Base-by-base conservation (phyloP, 495 filamentous ascomycete genomes). In the Choiromyces venosus region DNA sequence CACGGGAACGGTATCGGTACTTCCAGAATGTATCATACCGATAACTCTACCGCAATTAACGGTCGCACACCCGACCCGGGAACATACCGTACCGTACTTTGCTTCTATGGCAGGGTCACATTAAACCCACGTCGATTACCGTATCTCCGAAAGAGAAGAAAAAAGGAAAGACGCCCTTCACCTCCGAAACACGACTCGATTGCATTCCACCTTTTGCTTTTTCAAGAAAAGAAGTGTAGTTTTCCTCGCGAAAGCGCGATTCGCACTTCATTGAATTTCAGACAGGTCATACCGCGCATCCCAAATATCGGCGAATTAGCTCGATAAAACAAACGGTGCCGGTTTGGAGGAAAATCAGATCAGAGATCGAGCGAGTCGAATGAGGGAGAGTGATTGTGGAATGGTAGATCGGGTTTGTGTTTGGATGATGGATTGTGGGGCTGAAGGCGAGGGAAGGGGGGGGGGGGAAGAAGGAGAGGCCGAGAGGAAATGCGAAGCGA, bases 331-430 rank as follows among this genome's bases (percentile, higher is more conserved):
- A 12, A 42, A 42, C 40, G 40, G 40, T 12, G 40, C 14, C 18
- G 14, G 40, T 42, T 42, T 42, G 40, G 40, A 42, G 14, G 14
- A 42, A 42, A 42, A 16, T 1, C n/a, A 29, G 52, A 61, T 61
- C n/a, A 29, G 52, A 29, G 52, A 61, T 61, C 52, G 52, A 61
- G 52, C 52, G 52, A 61, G 52, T 61, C 9, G 52, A 61, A 61
- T 61, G 52, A 61, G 52, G 52, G 52, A 29, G 52, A 61, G 52
- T 29, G 25, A 25, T 61, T 29, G 25, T 61, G 52, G 52, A 29
- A 61, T 61, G 52, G 52, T 29, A 61, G 52, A 61, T 61, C 52
- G 52, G 52, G 52, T 61, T 61, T 61, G 52, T 25, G 52, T n/a
- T n/a, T 61, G 52, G 52, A 61, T 16, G 52, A 61, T 61, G 52